A percentile compares a stretch with the other conserved stretches of the same genome.
These are phyloP conservation scores for Aspergillus phoenicis DNA, from an alignment of 2,329 filamentous ascomycete genomes.

Conservation along the genomic window DNA sequence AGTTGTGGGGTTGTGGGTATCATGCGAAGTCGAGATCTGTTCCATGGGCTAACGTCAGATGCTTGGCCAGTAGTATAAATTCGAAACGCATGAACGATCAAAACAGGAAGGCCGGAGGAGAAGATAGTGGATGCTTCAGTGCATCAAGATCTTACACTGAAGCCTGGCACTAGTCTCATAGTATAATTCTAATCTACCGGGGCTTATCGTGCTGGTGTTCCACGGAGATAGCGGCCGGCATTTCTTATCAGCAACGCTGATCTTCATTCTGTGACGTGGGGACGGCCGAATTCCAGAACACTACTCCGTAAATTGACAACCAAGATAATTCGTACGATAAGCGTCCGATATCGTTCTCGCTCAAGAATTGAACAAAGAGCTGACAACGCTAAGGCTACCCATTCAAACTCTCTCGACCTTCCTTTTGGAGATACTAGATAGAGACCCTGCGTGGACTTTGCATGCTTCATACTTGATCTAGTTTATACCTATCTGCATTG, in stretches of 20 bases:
- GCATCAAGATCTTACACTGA: neutral
- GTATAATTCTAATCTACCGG: neutral
- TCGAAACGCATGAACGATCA: neutral
- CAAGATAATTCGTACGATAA: too few species aligned
- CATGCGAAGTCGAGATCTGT: neutral
- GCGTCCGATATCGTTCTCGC: too few species aligned
- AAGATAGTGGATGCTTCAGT: neutral
- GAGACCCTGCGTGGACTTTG: conserved; percentile 11
- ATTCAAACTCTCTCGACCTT: conserved; percentile 21
- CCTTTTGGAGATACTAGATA: conserved; percentile 51
- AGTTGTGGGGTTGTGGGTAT: neutral
- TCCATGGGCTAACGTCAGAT: neutral
- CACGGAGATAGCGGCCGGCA: neutral
- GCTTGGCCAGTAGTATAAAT: neutral
- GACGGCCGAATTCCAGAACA: neutral
- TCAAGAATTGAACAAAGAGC: neutral
- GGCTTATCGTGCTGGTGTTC: neutral
- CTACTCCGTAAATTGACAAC: too few species aligned
- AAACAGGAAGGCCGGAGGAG: conserved; percentile 29
- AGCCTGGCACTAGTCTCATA: neutral
- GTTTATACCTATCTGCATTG: conserved; percentile 30
- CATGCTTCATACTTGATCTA: neutral
- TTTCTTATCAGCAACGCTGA: neutral
- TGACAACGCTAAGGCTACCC: neutral
- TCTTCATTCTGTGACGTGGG: neutral